Evolutionary conservation across 2,329 filamentous ascomycete species (phyloP), one percentile per base, ranked within the genome.

Genomic region (Exophiala bonariae): DNA sequence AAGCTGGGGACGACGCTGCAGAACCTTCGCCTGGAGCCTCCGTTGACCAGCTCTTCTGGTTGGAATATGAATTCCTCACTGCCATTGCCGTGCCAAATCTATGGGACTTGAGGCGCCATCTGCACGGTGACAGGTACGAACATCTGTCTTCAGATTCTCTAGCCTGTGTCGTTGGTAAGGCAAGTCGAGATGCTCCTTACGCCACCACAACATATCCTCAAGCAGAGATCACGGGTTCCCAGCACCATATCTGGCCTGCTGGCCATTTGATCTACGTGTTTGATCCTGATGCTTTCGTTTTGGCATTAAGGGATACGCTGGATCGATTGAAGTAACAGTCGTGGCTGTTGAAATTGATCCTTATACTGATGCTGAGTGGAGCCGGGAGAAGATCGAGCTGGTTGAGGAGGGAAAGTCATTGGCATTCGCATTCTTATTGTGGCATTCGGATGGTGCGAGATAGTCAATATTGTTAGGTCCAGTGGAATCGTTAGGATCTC

Each of bases 191-290:
- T 34, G 40, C 40, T 34, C 40, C 40, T 3, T 42, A 42, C 10
- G 40, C 40, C 2, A 19, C 10, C 26, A 42, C 28, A 11, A 42
- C 26, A n/a, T 33, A 34, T 34, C n/a, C 20, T 16, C 40, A 42
- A 13, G 20, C 14, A 18, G 40, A 42, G n/a, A 42, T 34, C 11
- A 8, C 16, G 13, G 9, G 18, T 4, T 42, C 26, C 20, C 40
- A 33, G 23, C 40, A 42, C 33, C 40, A 32, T 34, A 18, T 19
- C 8, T 42, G 28, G 40, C 40, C 40, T n/a, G 39, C 22, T 20
- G 40, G 40, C 9, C 40, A 42, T 32, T 22, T 42, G 19, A 18
- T 42, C 13, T 34, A 34, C 9, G 10, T 19, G 14, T 23, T 34
- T 10, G 40, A 42, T 22, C 23, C 26, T 10, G 7, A 31, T 19